These are phyloP conservation scores for Elongisporangium prolatum DNA, from an alignment of 352 stramenopile genomes.

Conservation along the genomic window DNA sequence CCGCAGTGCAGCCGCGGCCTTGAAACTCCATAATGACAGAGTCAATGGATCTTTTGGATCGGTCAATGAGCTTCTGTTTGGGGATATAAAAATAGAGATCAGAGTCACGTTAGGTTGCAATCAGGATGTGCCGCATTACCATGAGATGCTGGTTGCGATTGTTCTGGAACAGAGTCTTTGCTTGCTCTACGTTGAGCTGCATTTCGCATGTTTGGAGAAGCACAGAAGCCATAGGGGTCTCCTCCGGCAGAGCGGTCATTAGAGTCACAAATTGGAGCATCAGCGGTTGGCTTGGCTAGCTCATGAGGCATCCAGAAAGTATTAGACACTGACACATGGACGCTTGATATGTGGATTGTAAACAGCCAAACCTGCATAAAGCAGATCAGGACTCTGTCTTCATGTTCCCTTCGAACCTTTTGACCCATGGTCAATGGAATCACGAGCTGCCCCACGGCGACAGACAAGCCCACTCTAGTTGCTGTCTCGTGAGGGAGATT, in stretches of 20 bases:
- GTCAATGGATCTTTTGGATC: slow-evolving; percentile 20
- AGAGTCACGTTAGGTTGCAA: neutral
- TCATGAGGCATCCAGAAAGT: neutral
- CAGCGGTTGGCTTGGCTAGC: slow-evolving; percentile 29
- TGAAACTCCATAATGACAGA: slow-evolving; percentile 67
- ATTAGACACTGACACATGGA: neutral
- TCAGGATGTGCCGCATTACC: slow-evolving; percentile 7
- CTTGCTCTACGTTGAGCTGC: slow-evolving; percentile 32
- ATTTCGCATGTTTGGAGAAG: slow-evolving; percentile 53
- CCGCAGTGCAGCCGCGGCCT: slow-evolving; percentile 14
- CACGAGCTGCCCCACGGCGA: slow-evolving; percentile 53
- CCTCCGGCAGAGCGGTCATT: slow-evolving; percentile 11
- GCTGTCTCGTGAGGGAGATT: neutral
- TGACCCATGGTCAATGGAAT: slow-evolving; percentile 47
- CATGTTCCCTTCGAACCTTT: slow-evolving; percentile 19
- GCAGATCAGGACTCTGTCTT: slow-evolving; percentile 27
- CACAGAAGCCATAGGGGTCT: slow-evolving; percentile 7
- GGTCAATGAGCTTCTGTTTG: slow-evolving; percentile 26
- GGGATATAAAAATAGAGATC: neutral
- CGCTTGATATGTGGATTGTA: neutral
- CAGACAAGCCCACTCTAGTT: slow-evolving; percentile 14
- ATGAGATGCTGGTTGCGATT: slow-evolving; percentile 7
- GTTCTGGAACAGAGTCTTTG: slow-evolving; percentile 26
- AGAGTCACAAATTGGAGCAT: slow-evolving; percentile 47
- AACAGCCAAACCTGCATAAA: slow-evolving; percentile 26